Evolutionary conservation across 75 land plant genomes (phyloP).

Genomic region (Pseudotsuga menziesii): DNA sequence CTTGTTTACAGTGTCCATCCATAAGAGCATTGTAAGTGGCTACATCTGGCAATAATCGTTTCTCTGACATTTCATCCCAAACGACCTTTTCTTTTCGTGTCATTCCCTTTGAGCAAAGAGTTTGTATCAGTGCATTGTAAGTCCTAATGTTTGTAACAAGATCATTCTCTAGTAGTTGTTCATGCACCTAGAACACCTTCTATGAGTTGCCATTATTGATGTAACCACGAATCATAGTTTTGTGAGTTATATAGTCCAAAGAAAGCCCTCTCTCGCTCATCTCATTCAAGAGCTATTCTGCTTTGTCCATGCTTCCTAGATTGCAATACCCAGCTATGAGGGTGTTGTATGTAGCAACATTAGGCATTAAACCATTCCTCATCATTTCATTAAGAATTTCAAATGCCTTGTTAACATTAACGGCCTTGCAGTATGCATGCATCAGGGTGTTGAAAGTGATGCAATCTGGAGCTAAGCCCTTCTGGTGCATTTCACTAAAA

Average conservation of each 20-base stretch:
- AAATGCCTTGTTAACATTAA: conserved; percentile 41
- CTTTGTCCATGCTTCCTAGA: conserved; percentile 35
- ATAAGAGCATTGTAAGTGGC: conserved; percentile 73
- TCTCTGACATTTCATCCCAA: conserved; percentile 42
- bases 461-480: conserved; percentile 58
- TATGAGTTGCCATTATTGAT: conserved; percentile 29
- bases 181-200: conserved; percentile 36
- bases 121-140: conserved; percentile 53
- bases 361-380: conserved; percentile 30
- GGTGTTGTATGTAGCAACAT: conserved; percentile 52
- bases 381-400: conserved; percentile 47
- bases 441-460: conserved; percentile 75
- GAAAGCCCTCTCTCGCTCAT: conserved; percentile 30
- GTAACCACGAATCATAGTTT: conserved; percentile 29
- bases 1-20: conserved; percentile 49
- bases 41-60: conserved; percentile 44
- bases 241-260: conserved; percentile 30
- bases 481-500: conserved; percentile 32
- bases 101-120: conserved; percentile 54
- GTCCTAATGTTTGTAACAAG: conserved; percentile 30
- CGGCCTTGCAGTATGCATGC: conserved; percentile 50
- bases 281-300: conserved; percentile 32
- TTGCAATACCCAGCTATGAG: conserved; percentile 45
- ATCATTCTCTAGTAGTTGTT: conserved; percentile 38
- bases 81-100: conserved; percentile 38